phyloP scores from a whole-genome alignment of 768 basidiomycete species.

The Tricholoma hemisulphureum region DNA sequence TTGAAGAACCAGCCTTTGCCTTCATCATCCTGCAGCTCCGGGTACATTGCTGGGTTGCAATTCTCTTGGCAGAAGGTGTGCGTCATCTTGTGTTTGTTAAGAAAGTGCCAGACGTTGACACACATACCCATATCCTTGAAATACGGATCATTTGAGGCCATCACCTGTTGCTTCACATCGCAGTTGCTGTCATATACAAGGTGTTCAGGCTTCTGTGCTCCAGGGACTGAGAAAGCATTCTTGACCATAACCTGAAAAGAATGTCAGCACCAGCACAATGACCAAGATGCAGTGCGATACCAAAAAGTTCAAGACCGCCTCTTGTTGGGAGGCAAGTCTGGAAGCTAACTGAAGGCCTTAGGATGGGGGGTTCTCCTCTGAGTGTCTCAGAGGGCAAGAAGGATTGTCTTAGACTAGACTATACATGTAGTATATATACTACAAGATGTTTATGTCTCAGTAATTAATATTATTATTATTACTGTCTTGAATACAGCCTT shows the following conservation, averaged over 20 bases:
- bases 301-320: slow-evolving; percentile 17
- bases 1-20: slow-evolving; percentile 29
- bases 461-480: no score
- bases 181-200: slow-evolving; percentile 28
- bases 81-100: slow-evolving; percentile 24
- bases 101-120: slow-evolving; percentile 30
- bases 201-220: slow-evolving; percentile 16
- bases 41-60: slow-evolving; percentile 25
- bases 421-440: no score
- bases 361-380: no score
- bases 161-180: slow-evolving; percentile 12
- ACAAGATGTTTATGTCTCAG: no score
- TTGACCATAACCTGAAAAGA: slow-evolving; percentile 16
- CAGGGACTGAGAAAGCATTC: slow-evolving; percentile 16
- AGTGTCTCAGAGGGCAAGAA: no score
- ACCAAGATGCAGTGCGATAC: slow-evolving; percentile 7
- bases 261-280: neutral
- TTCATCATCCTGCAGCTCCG: slow-evolving; percentile 14
- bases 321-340: no score
- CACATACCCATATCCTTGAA: slow-evolving; percentile 16
- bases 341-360: no score
- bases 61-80: slow-evolving; percentile 21
- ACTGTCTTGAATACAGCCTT: no score
- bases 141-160: slow-evolving; percentile 11
- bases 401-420: no score